These are phyloP conservation scores for Crithidia expoeki DNA, from an alignment of 208 protist genomes.

Conservation along the genomic window DNA sequence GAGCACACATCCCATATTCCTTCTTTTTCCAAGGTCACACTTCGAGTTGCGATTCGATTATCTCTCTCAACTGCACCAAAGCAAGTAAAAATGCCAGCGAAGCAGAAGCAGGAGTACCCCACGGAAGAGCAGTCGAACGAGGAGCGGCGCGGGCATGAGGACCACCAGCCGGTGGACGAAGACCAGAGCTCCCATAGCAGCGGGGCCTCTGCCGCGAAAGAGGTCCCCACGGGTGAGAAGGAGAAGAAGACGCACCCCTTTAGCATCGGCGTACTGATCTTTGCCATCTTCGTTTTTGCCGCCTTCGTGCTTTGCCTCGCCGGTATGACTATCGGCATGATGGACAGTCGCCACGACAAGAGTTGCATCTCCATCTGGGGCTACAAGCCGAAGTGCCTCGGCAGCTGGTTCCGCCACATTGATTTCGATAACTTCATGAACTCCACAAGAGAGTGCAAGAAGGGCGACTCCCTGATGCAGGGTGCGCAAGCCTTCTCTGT, in stretches of 20 bases:
- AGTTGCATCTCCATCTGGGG: constrained; percentile 63
- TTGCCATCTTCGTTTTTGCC: constrained; percentile 40
- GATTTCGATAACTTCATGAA: constrained; percentile 38
- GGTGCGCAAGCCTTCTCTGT: constrained; percentile 66
- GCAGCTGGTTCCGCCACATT: constrained; percentile 56
- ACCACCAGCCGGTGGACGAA: constrained; percentile 38
- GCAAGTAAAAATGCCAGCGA: constrained; percentile 12
- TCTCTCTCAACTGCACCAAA: constrained; percentile 15
- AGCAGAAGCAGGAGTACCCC: constrained; percentile 32
- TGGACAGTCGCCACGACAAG: constrained; percentile 35
- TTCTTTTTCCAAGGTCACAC: background rate
- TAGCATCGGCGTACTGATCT: constrained; percentile 45
- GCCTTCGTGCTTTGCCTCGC: constrained; percentile 56
- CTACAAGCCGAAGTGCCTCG: constrained; percentile 55
- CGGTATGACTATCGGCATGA: constrained; percentile 55
- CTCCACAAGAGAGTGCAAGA: constrained; percentile 40
- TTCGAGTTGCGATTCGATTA: background rate
- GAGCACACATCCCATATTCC: background rate
- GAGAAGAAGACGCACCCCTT: constrained; percentile 27
- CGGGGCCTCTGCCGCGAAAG: constrained; percentile 13
- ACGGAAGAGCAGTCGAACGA: constrained; percentile 29
- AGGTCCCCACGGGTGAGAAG: constrained; percentile 16
- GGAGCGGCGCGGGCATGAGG: constrained; percentile 19
- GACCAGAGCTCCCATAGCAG: constrained; percentile 19
- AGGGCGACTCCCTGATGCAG: constrained; percentile 53